Conservation (phyloP, 306 rosid species). For the Astragalus glycyphyllos region DNA sequence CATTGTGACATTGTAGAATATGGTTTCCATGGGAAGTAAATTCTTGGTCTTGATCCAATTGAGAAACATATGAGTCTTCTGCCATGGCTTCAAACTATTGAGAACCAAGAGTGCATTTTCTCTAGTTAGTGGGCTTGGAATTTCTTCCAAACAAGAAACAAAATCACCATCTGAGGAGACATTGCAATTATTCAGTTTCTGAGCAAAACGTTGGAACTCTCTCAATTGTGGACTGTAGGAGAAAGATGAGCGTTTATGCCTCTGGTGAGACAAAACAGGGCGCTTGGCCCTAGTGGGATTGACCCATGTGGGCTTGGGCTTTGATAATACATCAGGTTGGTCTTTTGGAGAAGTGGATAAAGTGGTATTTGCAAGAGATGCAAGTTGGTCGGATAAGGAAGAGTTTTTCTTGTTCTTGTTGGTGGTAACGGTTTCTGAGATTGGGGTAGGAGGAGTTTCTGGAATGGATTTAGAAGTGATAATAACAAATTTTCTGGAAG, state of each 20-base stretch:
- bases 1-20: constrained; percentile 95
- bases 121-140: constrained; percentile 67
- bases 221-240: constrained; percentile 64
- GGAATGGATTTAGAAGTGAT: constrained; percentile 53
- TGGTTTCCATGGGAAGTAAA: constrained; percentile 80
- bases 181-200: constrained; percentile 60
- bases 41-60: constrained; percentile 78
- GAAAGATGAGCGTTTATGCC: constrained; percentile 69
- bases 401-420: constrained; percentile 57
- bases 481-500: constrained; percentile 35
- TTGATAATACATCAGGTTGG: constrained; percentile 55
- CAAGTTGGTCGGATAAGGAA: constrained; percentile 86
- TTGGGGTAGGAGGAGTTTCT: constrained; percentile 43
- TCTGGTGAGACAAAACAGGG: constrained; percentile 64
- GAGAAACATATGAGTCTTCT: constrained; percentile 67
- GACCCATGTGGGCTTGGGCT: constrained; percentile 88
- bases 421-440: constrained; percentile 32
- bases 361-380: constrained; percentile 61
- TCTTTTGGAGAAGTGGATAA: constrained; percentile 50
- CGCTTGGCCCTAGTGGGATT: constrained; percentile 85
- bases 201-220: constrained; percentile 66
- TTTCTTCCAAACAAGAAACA: constrained; percentile 57
- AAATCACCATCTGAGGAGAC: constrained; percentile 64
- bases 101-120: constrained; percentile 82
- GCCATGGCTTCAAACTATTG: constrained; percentile 90